Conservation (phyloP, 2,329 filamentous ascomycete species). For the Trichoderma lentiforme region DNA sequence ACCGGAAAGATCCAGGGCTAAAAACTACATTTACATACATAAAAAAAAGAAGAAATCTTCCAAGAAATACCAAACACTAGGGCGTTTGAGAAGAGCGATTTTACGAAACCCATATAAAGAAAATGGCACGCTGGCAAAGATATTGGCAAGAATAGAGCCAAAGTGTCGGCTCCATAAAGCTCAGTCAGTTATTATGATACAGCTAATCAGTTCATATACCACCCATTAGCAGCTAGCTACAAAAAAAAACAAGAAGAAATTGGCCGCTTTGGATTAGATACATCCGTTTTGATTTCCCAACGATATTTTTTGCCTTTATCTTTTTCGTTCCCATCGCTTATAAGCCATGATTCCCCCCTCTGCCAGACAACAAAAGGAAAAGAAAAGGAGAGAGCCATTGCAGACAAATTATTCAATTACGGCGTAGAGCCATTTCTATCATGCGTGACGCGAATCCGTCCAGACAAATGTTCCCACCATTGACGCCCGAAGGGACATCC, state of each 20-base stretch:
- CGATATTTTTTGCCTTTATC: neutral
- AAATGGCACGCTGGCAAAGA: neutral
- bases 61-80: neutral
- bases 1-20: conserved; percentile 59
- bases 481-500: conserved; percentile 20
- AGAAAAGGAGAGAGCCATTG: neutral
- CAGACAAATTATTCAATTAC: conserved; percentile 24
- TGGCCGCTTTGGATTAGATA: neutral
- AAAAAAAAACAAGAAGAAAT: neutral
- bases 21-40: conserved; percentile 8
- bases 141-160: neutral
- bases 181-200: neutral
- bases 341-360: neutral
- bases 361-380: conserved; percentile 13
- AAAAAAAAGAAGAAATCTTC: neutral
- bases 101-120: neutral
- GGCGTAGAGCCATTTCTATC: conserved; percentile 25
- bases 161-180: neutral
- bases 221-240: neutral
- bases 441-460: conserved; percentile 20
- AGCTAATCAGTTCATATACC: neutral
- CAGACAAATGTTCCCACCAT: conserved; percentile 21
- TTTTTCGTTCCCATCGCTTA: neutral
- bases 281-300: neutral
- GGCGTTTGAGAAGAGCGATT: neutral